Evolutionary conservation across 805 yeast species (phyloP).

Genomic region (Saccharomycopsis microspora): DNA sequence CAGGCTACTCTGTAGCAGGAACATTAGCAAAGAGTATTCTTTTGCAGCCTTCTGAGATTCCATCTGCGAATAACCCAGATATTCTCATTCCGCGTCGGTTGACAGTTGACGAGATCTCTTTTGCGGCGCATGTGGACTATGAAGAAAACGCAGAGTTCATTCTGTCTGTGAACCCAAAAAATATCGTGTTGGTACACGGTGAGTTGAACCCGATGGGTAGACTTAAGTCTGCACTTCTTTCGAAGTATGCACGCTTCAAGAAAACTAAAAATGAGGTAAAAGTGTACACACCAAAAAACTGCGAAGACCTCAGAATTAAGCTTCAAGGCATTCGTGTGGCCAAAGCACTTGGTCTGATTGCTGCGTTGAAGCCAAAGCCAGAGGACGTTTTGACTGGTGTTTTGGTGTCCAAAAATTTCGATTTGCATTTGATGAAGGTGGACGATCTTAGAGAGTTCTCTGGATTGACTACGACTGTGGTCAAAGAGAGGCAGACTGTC

Average conservation of each 20-base stretch:
- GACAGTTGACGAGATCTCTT: conserved; percentile 84
- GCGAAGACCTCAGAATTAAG: conserved; percentile 64
- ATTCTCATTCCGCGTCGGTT: conserved; percentile 77
- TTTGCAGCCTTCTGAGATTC: conserved; percentile 85
- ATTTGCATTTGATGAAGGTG: conserved; percentile 68
- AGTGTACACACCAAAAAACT: conserved; percentile 86
- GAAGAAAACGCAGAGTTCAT: conserved; percentile 88
- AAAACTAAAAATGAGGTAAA: conserved; percentile 84
- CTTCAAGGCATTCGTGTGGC: conserved; percentile 82
- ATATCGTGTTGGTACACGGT: conserved; percentile 90
- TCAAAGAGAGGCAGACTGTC: conserved; percentile 72
- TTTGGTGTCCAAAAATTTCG: conserved; percentile 83
- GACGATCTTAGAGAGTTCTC: conserved; percentile 85
- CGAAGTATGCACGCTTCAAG: conserved; percentile 71
- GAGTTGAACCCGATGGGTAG: conserved; percentile 99
- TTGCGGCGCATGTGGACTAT: conserved; percentile 99
- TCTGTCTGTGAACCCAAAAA: conserved; percentile 73
- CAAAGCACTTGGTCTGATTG: conserved; percentile 52
- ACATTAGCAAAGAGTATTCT: conserved; percentile 89
- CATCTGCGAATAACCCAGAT: conserved; percentile 73
- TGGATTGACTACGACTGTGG: conserved; percentile 72
- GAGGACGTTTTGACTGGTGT: conserved; percentile 58
- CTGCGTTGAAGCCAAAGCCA: conserved; percentile 35
- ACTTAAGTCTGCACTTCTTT: conserved; percentile 79
- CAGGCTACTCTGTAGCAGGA: conserved; percentile 98